Evolutionary conservation across 768 basidiomycete genomes (phyloP).

Genomic region (Dendrothele bispora): DNA sequence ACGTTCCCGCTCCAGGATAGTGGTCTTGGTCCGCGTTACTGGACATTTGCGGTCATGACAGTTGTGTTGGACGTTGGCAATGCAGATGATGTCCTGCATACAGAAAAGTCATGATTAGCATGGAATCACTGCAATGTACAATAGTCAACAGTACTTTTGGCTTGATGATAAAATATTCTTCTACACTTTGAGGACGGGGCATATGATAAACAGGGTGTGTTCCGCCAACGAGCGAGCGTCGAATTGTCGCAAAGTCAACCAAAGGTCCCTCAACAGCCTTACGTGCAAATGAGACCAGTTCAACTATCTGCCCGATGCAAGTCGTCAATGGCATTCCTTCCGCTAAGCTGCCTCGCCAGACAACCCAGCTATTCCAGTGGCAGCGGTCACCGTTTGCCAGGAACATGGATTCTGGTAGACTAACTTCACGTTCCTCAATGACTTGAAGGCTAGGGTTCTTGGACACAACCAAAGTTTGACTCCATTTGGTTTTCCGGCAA

Average conservation of each 20-base stretch:
- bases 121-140: neutral
- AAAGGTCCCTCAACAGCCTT: neutral
- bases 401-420: neutral
- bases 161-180: neutral
- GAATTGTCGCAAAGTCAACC: neutral
- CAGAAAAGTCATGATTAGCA: neutral
- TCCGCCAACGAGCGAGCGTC: neutral
- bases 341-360: neutral
- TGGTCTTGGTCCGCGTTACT: neutral
- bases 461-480: neutral
- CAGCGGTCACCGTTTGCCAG: neutral
- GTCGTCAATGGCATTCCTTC: neutral
- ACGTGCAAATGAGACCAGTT: neutral
- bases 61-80: constrained; percentile 3
- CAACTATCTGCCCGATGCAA: neutral
- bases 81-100: neutral
- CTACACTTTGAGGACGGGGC: neutral
- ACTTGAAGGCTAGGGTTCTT: neutral
- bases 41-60: neutral
- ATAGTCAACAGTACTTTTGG: neutral
- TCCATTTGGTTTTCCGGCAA: neutral
- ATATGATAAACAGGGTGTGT: neutral
- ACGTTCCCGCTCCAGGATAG: neutral
- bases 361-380: neutral
- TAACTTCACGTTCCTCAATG: neutral